Conservation (phyloP, 2,329 filamentous ascomycete genomes). For the Tolypocladium endophyticum region DNA sequence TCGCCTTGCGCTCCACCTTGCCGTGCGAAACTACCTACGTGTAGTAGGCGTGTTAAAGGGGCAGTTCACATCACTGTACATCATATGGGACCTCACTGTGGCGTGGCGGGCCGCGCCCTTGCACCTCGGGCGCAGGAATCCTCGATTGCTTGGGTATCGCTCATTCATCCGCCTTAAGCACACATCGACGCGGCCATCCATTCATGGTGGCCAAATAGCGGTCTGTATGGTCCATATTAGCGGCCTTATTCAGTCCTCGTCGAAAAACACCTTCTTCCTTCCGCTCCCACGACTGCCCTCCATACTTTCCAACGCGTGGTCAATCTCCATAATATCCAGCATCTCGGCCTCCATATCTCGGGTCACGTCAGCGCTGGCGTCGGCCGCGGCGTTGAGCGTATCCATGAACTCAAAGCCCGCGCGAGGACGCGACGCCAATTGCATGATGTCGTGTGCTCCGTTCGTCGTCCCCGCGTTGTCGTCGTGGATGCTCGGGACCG, state of each 20-base stretch:
- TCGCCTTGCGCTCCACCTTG: conserved; percentile 69
- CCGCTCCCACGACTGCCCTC: conserved; percentile 36
- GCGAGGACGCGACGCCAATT: conserved; percentile 17
- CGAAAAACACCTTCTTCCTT: conserved; percentile 42
- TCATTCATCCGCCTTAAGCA: conserved; percentile 5
- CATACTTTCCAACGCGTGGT: conserved; percentile 47
- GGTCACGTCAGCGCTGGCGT: conserved; percentile 36
- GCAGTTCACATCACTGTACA: not conserved
- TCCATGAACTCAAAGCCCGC: conserved; percentile 40
- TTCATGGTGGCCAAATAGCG: not conserved
- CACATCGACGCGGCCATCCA: not conserved
- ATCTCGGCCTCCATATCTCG: conserved; percentile 49
- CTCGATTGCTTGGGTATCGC: conserved; percentile 8
- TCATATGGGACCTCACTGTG: not conserved
- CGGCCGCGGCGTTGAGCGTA: conserved; percentile 41
- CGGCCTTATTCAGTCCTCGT: conserved; percentile 20
- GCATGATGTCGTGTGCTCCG: conserved; percentile 11
- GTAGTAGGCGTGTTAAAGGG: not conserved
- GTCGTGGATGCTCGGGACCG: conserved; percentile 16
- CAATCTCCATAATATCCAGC: conserved; percentile 57
- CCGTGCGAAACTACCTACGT: conserved; percentile 45
- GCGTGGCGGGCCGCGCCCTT: not conserved
- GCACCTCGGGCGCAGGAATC: not conserved
- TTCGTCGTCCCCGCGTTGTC: conserved; percentile 8
- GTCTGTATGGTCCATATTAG: conserved; percentile 13